Evolutionary conservation across 2,329 filamentous ascomycete species (phyloP), one percentile per base, ranked within the genome.

Genomic region (Talaromyces verruculosus): DNA sequence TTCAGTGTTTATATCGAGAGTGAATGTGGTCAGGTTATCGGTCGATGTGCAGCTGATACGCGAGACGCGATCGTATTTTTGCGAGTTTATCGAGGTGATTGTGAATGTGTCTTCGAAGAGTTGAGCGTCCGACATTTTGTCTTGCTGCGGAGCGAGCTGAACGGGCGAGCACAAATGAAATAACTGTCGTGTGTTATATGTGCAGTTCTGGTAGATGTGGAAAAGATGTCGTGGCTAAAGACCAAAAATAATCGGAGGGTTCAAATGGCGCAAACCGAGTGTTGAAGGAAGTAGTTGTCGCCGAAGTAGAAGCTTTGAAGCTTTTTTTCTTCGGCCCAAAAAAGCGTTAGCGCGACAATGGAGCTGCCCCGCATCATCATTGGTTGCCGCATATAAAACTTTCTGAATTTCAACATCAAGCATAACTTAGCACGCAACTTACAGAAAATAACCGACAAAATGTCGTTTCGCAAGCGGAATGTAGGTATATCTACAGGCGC

Each of bases 31-130:
- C 69, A 87, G 84, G 72, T 86, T 87, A 80, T 96, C 92, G 71
- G 86, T 84, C 28, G 90, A 94, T 61, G 86, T 91, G 75, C 88
- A 93, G 64, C 84, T 87, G 75, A 98, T 87, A 72, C 95, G 94
- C 64, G 92, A 91, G 30, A 97, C 94, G 70, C 94, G 92, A 82
- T 98, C 95, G 81, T 99, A 99, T 82, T 97, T 97, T 74, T 89
- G 87, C 74, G 89, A 86, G 82, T 97, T 91, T 77, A 92, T 83
- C 64, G 86, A 81, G 71, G 88, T 94, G 73, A 98, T 85, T 68
- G 86, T 91, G 85, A 98, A 97, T 74, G 87, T 89, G 76, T 96
- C 93, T 81, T 97, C 93, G 82, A 96, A 96, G 79, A 98, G 91
- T 74, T 95, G 90, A 66, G 93, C 89, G 82, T 98, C 94, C 71